These are phyloP conservation scores for Trypanosoma melophagium DNA, from an alignment of 208 protist genomes.

Conservation along the genomic window DNA sequence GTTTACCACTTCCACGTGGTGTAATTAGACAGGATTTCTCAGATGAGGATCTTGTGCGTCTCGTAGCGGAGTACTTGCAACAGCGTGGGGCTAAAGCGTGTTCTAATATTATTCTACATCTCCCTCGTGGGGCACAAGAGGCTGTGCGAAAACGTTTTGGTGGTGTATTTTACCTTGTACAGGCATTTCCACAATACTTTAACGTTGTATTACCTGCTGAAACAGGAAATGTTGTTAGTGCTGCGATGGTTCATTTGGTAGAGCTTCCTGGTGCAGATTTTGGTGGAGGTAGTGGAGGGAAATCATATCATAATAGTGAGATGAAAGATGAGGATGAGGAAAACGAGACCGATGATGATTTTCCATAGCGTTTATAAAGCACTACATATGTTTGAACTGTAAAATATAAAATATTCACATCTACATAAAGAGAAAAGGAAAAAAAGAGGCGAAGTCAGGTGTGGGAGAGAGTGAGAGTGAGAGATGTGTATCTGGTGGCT, in stretches of 20 bases:
- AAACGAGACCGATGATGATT: slow-evolving; percentile 15
- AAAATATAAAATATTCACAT: too few species aligned
- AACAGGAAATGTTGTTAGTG: slow-evolving; percentile 56
- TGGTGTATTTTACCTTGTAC: slow-evolving; percentile 75
- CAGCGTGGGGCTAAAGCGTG: slow-evolving; percentile 37
- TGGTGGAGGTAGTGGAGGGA: slow-evolving; percentile 10
- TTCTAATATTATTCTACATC: slow-evolving; percentile 52
- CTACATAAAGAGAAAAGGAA: too few species aligned
- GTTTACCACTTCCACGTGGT: slow-evolving; percentile 74
- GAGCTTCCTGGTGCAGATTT: slow-evolving; percentile 49
- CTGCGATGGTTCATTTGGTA: slow-evolving; percentile 75
- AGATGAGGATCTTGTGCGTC: slow-evolving; percentile 73
- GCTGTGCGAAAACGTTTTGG: slow-evolving; percentile 68
- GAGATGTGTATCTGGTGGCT: too few species aligned
- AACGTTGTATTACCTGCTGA: slow-evolving; percentile 75
- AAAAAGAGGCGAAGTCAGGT: too few species aligned
- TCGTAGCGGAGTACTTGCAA: slow-evolving; percentile 80
- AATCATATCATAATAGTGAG: not conserved
- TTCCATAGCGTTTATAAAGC: too few species aligned
- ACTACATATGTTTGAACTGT: too few species aligned
- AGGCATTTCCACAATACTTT: slow-evolving; percentile 79
- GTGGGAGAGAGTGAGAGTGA: too few species aligned
- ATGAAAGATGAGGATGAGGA: slow-evolving; percentile 8
- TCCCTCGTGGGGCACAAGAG: slow-evolving; percentile 81
- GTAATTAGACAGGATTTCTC: slow-evolving; percentile 79